phyloP scores from a whole-genome alignment of 106 monocot species.

The Amphibolis antarctica region DNA sequence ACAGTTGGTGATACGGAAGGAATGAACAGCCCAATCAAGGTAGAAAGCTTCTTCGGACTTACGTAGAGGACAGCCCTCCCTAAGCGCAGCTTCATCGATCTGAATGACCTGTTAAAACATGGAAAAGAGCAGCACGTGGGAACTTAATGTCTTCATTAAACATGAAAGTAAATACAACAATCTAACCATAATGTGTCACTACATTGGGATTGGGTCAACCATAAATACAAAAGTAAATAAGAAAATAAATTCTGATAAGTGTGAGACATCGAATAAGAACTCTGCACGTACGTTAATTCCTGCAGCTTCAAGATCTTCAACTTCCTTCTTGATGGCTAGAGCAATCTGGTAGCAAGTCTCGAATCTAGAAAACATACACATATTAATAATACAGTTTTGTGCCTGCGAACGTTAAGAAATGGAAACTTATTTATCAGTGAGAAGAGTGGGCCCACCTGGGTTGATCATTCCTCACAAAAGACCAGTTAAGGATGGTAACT shows the following conservation, averaged over 20 bases:
- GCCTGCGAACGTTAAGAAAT: background rate
- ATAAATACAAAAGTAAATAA: too few species aligned
- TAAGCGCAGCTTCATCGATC: constrained; percentile 68
- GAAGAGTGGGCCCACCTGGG: too few species aligned
- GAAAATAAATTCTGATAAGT: too few species aligned
- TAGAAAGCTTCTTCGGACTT: constrained; percentile 68
- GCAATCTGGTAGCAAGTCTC: constrained; percentile 72
- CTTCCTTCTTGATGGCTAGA: constrained; percentile 65
- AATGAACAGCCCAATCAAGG: constrained; percentile 67
- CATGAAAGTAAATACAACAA: too few species aligned
- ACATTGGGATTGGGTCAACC: too few species aligned
- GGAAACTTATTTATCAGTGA: too few species aligned
- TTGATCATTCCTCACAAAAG: constrained; percentile 68
- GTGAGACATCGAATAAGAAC: background rate
- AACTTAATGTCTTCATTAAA: too few species aligned
- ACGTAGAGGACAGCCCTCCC: constrained; percentile 65
- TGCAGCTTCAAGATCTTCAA: constrained; percentile 59
- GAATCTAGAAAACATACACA: constrained; percentile 12
- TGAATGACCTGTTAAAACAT: constrained; percentile 80
- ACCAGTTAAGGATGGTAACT: constrained; percentile 80
- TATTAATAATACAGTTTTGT: too few species aligned
- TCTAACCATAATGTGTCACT: background rate
- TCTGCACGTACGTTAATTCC: constrained; percentile 36
- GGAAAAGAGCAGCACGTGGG: too few species aligned
- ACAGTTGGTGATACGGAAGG: constrained; percentile 74